Base-by-base conservation (phyloP, 2,329 filamentous ascomycete genomes). In the Pestalotiopsis sp. region DNA sequence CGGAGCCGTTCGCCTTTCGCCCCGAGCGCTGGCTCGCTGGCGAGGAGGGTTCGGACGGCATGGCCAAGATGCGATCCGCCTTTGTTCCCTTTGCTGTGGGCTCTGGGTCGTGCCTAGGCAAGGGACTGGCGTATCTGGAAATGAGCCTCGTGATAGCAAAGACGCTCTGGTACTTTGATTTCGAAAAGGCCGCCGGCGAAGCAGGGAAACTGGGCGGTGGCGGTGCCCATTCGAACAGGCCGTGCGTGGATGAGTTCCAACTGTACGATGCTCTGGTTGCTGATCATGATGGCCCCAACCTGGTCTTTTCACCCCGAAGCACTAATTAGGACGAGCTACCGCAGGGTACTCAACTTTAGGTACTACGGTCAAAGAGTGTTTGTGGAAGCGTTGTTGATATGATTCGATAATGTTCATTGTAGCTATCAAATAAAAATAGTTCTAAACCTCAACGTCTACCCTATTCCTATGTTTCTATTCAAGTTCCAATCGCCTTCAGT, bases 41-140 rank as follows among this genome's bases (percentile, higher is more conserved):
- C 41, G 41, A 45, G 17, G 13, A 45, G 7, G 31, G 31, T 13
- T 4, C 41, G 13, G 41, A 45, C 41, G 17, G 41, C 41, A 45
- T 4, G 41, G 41, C 41, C 41, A 17, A 13, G 41, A 45, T 45
- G 41, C 41, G 20, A 1, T 20, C 56, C 9, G 20, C 75, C 75
- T 75, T 72, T 39, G 64, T 68, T 9, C 77, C 81, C 1, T 82
- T 83, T 66, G 77, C 75, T 5, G 68, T 78, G 0, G 81, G 81
- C 0, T 76, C 79, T 1, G 72, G 79, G 20, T 73, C 72, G 27
- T 83, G 81, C 62, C 73, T 78, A 20, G 80, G 79, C 1, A 79
- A 78, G 63, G 69, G 67, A 4, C 70, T 77, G 52, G 75, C 75
- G 2, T 68, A 73, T 45, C 68, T 73, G 17, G 70, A 73, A 62